phyloP scores from a whole-genome alignment of 345 rosid genomes.

The Ailanthus altissimus region DNA sequence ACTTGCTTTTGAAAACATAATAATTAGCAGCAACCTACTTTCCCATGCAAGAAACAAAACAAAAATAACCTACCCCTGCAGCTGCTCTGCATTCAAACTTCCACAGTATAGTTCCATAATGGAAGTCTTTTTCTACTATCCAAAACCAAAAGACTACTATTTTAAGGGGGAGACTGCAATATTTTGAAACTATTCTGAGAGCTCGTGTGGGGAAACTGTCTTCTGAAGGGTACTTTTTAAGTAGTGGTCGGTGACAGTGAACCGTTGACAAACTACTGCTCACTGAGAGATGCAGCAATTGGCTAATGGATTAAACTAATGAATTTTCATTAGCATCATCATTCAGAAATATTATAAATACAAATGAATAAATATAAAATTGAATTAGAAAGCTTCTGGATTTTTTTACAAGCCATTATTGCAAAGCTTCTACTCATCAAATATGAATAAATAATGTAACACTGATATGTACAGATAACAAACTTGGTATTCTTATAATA shows the following conservation, averaged over 20 bases:
- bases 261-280: conserved; percentile 32
- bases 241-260: conserved; percentile 31
- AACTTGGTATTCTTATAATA: conserved; percentile 9
- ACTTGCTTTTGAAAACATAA: conserved; percentile 23
- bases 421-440: neutral
- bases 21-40: conserved; percentile 34
- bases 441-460: neutral
- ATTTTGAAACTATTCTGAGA: conserved; percentile 9
- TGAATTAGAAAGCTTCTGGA: neutral
- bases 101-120: neutral
- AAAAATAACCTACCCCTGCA: neutral
- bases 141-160: conserved; percentile 7
- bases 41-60: conserved; percentile 8
- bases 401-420: conserved; percentile 8
- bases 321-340: conserved; percentile 14
- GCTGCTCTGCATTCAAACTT: neutral
- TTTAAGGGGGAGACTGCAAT: neutral
- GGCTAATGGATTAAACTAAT: conserved; percentile 23
- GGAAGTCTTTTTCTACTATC: conserved; percentile 6
- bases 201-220: conserved; percentile 17
- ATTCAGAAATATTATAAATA: neutral
- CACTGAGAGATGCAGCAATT: conserved; percentile 15
- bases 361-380: neutral
- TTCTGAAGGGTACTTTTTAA: conserved; percentile 11
- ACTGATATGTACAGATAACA: conserved; percentile 20